Evolutionary conservation across 139 green algal species (phyloP).

Genomic region (Volvox africanus): DNA sequence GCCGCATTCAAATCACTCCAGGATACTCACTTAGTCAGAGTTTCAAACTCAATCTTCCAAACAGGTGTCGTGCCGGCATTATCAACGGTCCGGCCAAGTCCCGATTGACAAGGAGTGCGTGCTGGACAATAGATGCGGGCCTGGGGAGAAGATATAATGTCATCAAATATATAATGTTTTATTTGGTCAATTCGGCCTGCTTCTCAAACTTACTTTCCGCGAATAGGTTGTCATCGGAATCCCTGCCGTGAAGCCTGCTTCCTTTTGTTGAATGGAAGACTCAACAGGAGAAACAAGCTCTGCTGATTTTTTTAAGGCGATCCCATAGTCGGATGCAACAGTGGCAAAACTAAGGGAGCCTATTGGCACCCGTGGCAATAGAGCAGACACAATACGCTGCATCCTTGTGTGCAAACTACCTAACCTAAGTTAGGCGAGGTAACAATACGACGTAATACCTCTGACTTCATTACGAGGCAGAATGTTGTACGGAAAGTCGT

Average conservation of each 20-base stretch:
- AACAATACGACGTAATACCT: no score
- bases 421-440: not conserved
- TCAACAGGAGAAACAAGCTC: slow-evolving; percentile 34
- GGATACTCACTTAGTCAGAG: slow-evolving; percentile 63
- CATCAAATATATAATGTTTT: not conserved
- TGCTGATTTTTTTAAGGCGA: slow-evolving; percentile 56
- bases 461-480: no score
- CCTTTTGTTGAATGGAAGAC: slow-evolving; percentile 12
- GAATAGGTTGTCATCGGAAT: slow-evolving; percentile 73
- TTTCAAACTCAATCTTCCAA: slow-evolving; percentile 88
- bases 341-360: slow-evolving; percentile 6
- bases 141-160: slow-evolving; percentile 49
- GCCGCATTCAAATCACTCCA: no score
- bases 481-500: no score
- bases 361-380: slow-evolving; percentile 7
- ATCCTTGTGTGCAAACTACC: slow-evolving; percentile 5
- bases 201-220: slow-evolving; percentile 59
- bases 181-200: not conserved
- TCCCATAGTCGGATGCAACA: slow-evolving; percentile 48
- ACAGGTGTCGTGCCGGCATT: slow-evolving; percentile 52
- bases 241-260: slow-evolving; percentile 67
- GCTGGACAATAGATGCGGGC: slow-evolving; percentile 81
- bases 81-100: slow-evolving; percentile 70
- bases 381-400: slow-evolving; percentile 1
- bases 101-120: slow-evolving; percentile 78